Base-by-base conservation (phyloP, 352 stramenopile genomes). In the Globisporangium rhizosaccharum region DNA sequence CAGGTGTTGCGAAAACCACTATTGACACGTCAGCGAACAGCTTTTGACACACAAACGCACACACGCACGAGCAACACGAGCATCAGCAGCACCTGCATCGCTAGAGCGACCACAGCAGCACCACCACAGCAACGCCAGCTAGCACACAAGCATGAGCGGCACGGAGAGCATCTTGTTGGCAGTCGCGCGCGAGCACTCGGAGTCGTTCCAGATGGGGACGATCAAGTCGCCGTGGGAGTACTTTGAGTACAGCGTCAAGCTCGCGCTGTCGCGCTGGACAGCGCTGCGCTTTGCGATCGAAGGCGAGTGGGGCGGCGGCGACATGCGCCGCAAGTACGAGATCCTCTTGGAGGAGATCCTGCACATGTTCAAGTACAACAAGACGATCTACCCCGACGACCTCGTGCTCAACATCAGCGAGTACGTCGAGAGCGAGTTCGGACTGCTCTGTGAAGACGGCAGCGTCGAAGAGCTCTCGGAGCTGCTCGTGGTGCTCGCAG, bases 231-330 rank as follows among this genome's bases (percentile, higher is more conserved):
- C 72, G 66, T 93, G 83, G 83, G 81, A 90, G 48, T 87, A 87
- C 61, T 93, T 93, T 57, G 83, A 91, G 67, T 90, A 91, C 63
- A 75, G 76, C 56, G 79, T 89, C 18, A 93, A 91, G 71, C 63
- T 93, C 56, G 74, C 74, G 63, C 53, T 94, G 54, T 71, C 80
- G 8, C 82, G 84, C 23, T 94, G 84, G 84, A 94, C 84, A 41
- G 84, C 84, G 63, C 67, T 94, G 65, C 82, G 84, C 53, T 92
- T 94, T 79, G 84, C 84, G 39, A 70, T 94, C 20, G 84, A 92
- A 54, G 84, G 84, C 61, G 79, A 92, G 59, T 94, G 84, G 84
- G 84, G 84, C 57, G 82, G 82, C 50, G 84, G 84, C 55, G 82
- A 93, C 68, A 92, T 76, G 50, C 71, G 70, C 23, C 78, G 79